Percentiles rank a stretch among this genome's conserved stretches.
phyloP scores from a whole-genome alignment of 1,284 basidiomycete genomes.

The Tilletia walkeri region DNA sequence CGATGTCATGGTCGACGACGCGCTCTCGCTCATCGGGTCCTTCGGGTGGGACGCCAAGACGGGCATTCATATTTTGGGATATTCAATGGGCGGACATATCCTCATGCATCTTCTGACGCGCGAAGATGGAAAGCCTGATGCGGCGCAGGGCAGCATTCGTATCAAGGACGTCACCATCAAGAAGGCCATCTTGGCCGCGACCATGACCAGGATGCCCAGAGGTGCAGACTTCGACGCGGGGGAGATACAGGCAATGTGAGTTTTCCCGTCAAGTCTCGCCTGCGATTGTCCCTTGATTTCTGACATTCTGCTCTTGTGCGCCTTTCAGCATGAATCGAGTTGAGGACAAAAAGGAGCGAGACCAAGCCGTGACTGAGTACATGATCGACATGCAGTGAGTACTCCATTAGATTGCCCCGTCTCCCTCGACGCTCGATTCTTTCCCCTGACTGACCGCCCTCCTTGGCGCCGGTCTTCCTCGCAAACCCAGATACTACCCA shows the following conservation, averaged over 20 bases:
- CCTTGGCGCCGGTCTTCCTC: neutral
- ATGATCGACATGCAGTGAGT: slow-evolving; percentile 37
- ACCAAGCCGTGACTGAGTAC: slow-evolving; percentile 29
- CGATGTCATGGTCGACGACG: slow-evolving; percentile 42
- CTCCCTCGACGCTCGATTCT: neutral
- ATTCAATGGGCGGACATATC: slow-evolving; percentile 52
- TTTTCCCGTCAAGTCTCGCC: neutral
- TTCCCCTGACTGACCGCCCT: neutral
- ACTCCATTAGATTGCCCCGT: neutral
- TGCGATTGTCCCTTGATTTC: no score
- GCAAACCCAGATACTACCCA: slow-evolving; percentile 32
- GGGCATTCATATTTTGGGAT: slow-evolving; percentile 43
- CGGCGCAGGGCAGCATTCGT: neutral
- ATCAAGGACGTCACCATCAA: slow-evolving; percentile 32
- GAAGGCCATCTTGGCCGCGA: slow-evolving; percentile 40
- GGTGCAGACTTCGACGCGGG: slow-evolving; percentile 31
- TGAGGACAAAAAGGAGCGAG: slow-evolving; percentile 25
- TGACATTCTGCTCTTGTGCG: neutral
- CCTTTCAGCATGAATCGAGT: slow-evolving; percentile 25
- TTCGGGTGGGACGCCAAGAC: slow-evolving; percentile 24
- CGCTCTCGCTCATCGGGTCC: slow-evolving; percentile 32
- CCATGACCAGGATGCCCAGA: slow-evolving; percentile 48
- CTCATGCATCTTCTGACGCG: slow-evolving; percentile 17
- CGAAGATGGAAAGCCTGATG: neutral
- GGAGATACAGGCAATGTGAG: slow-evolving; percentile 26